A percentile compares a stretch with the other conserved stretches of the same genome.
Conservation (phyloP, 306 rosid species). For the Urtica urens region DNA sequence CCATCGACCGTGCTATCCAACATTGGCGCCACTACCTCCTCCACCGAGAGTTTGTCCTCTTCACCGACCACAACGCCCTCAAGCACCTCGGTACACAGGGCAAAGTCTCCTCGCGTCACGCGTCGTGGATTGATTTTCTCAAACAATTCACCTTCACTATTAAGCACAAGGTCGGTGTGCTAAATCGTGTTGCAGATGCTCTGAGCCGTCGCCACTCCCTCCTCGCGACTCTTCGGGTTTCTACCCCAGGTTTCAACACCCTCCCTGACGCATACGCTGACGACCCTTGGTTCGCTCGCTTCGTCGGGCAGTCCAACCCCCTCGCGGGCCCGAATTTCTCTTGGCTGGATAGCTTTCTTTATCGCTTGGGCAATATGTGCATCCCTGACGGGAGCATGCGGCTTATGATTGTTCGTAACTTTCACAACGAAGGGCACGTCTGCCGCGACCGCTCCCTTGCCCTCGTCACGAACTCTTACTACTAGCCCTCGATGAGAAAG, state of each 20-base stretch:
- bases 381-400: not conserved
- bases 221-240: not conserved
- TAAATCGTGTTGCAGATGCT: not conserved
- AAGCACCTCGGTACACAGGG: too few relatives aligned
- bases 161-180: not conserved
- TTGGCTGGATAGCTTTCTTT: slow-evolving; percentile 2
- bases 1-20: not conserved
- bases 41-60: not conserved
- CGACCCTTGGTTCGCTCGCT: not conserved
- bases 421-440: not conserved
- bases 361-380: not conserved
- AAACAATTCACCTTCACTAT: not conserved
- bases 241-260: not conserved
- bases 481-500: not conserved
- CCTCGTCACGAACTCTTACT: not conserved
- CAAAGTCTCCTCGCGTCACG: not conserved
- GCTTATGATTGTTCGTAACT: not conserved
- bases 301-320: not conserved
- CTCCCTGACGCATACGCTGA: not conserved
- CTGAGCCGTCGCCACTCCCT: not conserved
- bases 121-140: not conserved
- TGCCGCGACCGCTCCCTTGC: not conserved
- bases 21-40: not conserved
- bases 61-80: not conserved
- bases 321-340: not conserved